Evolutionary conservation across 495 filamentous ascomycete species (phyloP).

Genomic region (Aspergillus hancockii): DNA sequence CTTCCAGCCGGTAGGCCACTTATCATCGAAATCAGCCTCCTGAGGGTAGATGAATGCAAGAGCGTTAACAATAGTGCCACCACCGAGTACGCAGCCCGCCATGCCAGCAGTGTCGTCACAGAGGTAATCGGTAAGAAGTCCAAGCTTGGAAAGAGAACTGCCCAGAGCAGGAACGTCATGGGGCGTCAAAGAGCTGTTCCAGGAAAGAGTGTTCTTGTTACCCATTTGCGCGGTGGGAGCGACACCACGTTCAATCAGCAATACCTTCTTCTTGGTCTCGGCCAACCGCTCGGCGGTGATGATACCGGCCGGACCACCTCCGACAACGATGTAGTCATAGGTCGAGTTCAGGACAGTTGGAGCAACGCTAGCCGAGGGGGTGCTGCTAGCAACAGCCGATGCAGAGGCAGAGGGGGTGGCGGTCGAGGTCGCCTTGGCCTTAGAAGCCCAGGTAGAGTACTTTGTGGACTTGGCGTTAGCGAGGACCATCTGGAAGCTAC

Average conservation of each 20-base stretch:
- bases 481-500: constrained; percentile 32
- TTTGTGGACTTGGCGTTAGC: constrained; percentile 26
- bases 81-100: constrained; percentile 77
- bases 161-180: constrained; percentile 76
- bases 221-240: constrained; percentile 19
- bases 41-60: constrained; percentile 59
- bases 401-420: constrained; percentile 11
- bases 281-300: constrained; percentile 62
- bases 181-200: constrained; percentile 53
- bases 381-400: constrained; percentile 8
- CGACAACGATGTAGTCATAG: constrained; percentile 27
- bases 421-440: constrained; percentile 13
- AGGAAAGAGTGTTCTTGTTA: constrained; percentile 20
- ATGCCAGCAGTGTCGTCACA: constrained; percentile 73
- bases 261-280: constrained; percentile 48
- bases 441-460: constrained; percentile 32
- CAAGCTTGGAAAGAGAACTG: constrained; percentile 61
- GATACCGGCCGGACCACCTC: constrained; percentile 28
- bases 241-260: constrained; percentile 33
- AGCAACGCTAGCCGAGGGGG: constrained; percentile 11
- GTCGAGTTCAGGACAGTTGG: constrained; percentile 17
- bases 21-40: constrained; percentile 66
- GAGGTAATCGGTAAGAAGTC: constrained; percentile 54
- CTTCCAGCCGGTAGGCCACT: constrained; percentile 72
- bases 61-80: constrained; percentile 75